Evolutionary conservation across 768 basidiomycete species (phyloP).

Genomic region (Gymnopilus junonius): DNA sequence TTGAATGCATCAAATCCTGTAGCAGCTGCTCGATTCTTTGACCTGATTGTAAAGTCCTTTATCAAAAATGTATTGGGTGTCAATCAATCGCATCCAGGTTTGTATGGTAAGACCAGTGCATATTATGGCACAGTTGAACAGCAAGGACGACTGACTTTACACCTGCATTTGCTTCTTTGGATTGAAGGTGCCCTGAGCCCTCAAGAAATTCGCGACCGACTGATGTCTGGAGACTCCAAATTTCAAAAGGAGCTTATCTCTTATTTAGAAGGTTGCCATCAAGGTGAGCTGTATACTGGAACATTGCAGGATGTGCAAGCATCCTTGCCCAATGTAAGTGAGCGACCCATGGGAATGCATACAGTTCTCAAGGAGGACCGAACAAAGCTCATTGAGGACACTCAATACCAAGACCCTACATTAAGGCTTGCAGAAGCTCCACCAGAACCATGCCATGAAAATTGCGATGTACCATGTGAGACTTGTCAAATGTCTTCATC

Average conservation of each 20-base stretch:
- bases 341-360: not conserved
- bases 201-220: slow-evolving; percentile 31
- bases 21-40: slow-evolving; percentile 32
- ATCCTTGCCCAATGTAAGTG: not conserved
- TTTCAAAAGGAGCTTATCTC: slow-evolving; percentile 32
- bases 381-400: not conserved
- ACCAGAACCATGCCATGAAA: not conserved
- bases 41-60: slow-evolving; percentile 33
- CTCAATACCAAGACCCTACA: not conserved
- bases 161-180: slow-evolving; percentile 42
- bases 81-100: slow-evolving; percentile 17
- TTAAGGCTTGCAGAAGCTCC: not conserved
- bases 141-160: slow-evolving; percentile 40
- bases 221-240: slow-evolving; percentile 23
- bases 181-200: slow-evolving; percentile 29
- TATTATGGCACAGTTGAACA: slow-evolving; percentile 47
- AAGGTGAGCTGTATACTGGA: slow-evolving; percentile 34
- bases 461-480: not conserved
- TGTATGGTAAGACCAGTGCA: slow-evolving; percentile 32
- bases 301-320: slow-evolving; percentile 17
- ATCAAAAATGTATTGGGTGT: slow-evolving; percentile 33
- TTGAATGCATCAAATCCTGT: slow-evolving; percentile 17
- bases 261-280: slow-evolving; percentile 36
- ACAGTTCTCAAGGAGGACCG: not conserved
- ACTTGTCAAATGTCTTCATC: slow-evolving; percentile 15